Conservation (phyloP, 208 protist genomes). For the Angomonas deanei region DNA sequence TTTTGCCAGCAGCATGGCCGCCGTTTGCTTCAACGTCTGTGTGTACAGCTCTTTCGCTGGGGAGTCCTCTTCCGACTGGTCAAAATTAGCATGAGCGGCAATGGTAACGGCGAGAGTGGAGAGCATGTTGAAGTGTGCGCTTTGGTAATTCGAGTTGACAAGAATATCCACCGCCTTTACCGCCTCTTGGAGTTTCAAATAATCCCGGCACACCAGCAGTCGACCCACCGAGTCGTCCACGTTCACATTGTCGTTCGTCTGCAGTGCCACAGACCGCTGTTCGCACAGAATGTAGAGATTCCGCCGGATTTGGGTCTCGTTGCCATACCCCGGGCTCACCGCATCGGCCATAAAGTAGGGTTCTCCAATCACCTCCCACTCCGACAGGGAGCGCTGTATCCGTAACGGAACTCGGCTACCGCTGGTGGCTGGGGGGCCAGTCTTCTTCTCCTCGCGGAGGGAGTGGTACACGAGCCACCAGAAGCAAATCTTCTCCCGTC, state of each 20-base stretch:
- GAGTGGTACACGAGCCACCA: conserved; percentile 17
- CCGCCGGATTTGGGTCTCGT: conserved; percentile 18
- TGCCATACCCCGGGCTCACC: conserved; percentile 38
- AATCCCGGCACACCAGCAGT: conserved; percentile 44
- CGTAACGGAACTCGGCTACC: not conserved
- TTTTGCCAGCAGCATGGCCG: conserved; percentile 59
- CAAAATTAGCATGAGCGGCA: conserved; percentile 19
- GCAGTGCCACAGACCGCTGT: conserved; percentile 30
- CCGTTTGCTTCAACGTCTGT: conserved; percentile 40
- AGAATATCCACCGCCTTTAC: conserved; percentile 62
- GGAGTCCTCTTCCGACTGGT: not conserved
- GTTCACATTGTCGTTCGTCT: conserved; percentile 20
- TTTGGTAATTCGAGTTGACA: conserved; percentile 57
- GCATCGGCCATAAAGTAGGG: conserved; percentile 41
- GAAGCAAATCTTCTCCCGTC: conserved; percentile 55
- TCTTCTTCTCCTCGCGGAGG: not conserved
- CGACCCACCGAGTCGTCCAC: conserved; percentile 35
- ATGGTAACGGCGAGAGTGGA: conserved; percentile 60
- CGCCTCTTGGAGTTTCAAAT: conserved; percentile 42
- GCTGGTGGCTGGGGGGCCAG: not conserved
- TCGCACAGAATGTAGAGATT: conserved; percentile 55
- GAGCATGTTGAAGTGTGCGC: conserved; percentile 43
- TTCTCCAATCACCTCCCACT: conserved; percentile 6
- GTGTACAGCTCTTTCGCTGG: conserved; percentile 33
- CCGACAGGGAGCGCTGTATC: not conserved